Evolutionary conservation across 148 eudicot genomes (phyloP), one percentile per base, ranked within the genome.

Genomic region (Vaccinium macrocarpon): DNA sequence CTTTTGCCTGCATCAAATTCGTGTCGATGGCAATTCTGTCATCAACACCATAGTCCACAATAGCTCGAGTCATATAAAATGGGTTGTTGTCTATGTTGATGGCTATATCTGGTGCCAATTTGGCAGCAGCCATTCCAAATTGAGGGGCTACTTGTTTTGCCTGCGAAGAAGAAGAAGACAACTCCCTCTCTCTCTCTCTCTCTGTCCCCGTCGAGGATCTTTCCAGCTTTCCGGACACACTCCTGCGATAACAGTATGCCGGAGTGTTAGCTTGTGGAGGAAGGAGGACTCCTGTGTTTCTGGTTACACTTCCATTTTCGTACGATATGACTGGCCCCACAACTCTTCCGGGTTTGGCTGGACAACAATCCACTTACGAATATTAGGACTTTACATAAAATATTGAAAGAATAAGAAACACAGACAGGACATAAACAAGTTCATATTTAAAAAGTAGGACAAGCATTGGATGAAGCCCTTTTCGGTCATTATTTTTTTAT

Each of bases 21-120:
- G 87, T 32, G 78, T 89, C 89, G 4, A 88, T 89, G 42, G 89
- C 50, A 2, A 85, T 81, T 59, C 90, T 78, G 38, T 88, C 89
- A 15, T 87, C 89, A 68, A 68, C 73, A 42, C 32, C 84, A 80
- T 79, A 86, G 11, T 89, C 86, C 78, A 83, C 50, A 85, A 89
- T 88, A 27, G 82, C 85, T 15, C 88, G 87, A 8, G 88, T 83
- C 86, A 84, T 87, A 57, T 84, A 91, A 66, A 84, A 91, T 16
- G 91, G 88, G 73, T 88, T 88, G 86, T 51, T 87, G 66, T 90
- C 91, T 8, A 91, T 86, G 78, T 86, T 88, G 14, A 91, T 90
- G 16, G 89, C 88, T 52, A 90, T 80, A 61, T 90, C 91, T 0
- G 91, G 88, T 16, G 90, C 88, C 77, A 84, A 59, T 50, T 86